Base-by-base conservation (phyloP, 2,329 filamentous ascomycete species). In the Alternaria panax region DNA sequence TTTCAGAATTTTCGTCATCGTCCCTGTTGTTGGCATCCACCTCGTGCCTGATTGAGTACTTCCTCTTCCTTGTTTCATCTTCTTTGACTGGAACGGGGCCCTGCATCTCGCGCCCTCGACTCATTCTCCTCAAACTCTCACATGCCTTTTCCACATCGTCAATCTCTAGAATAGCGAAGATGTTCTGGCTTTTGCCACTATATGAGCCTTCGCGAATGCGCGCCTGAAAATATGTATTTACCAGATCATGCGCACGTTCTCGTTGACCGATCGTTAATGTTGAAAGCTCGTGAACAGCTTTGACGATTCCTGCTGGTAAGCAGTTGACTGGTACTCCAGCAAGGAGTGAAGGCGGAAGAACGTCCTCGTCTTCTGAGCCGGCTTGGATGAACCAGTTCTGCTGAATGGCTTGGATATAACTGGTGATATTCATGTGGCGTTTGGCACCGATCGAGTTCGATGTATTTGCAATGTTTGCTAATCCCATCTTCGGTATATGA, bases 61-160 rank as follows among this genome's bases (percentile, higher is more conserved):
- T 63, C 18, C 62, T 51, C 51, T 57, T 54, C 7, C 28, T 46
- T 3, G 14, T 20, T 5, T 14, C 36, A 14, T 53, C 47, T 7
- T 40, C 24, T 14, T 28, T 47, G 40, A 30, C 40, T 1, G 27
- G 38, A 6, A 20, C 48, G 7, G 24, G 43, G 0, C 40, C 34
- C 6, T 59, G 50, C 52, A 62, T 53, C 7, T 58, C 53, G 14
- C 51, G 38, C 0, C 60, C 62, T 36, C 25, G 46, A 7, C 28
- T 62, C 60, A 67, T 67, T 7, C 38, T 53, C 14, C 42, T 24
- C 3, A 55, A 46, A 30, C 65, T 67, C n/a, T 43, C 43, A 20
- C 55, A 60, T 1, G 65, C 65, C n/a, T 66, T 55, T 9, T 57
- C 50, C 2, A 66, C 59, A 50, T 67, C 65, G 6, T 16, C 24